Conservation (phyloP, 2,329 filamentous ascomycete genomes). For the Hysterium pulicare region DNA sequence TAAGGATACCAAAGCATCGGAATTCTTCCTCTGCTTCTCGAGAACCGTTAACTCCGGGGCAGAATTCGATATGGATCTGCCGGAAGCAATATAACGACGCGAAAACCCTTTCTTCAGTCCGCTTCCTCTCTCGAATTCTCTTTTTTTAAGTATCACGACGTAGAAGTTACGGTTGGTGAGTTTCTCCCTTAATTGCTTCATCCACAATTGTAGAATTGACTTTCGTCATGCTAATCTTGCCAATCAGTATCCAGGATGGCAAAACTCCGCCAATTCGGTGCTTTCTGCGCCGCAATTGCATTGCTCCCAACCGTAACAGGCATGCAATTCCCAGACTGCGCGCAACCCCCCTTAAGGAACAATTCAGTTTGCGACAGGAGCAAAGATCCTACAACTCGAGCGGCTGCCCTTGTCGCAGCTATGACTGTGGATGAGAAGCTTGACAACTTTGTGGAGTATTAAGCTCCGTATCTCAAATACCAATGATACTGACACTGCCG, state of each 20-base stretch:
- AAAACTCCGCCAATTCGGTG: background rate
- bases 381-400: background rate
- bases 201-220: too few species aligned
- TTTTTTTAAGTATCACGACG: too few species aligned
- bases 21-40: too few species aligned
- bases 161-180: too few species aligned
- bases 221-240: too few species aligned
- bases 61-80: too few species aligned
- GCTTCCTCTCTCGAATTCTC: too few species aligned
- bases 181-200: too few species aligned
- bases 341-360: background rate
- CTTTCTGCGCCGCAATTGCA: background rate
- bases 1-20: too few species aligned
- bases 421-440: slow-evolving; percentile 1
- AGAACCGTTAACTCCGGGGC: too few species aligned
- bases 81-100: too few species aligned
- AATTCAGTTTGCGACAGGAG: background rate
- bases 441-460: background rate
- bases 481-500: background rate
- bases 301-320: background rate
- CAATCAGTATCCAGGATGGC: background rate
- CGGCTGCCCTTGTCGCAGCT: background rate
- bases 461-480: background rate
- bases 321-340: background rate
- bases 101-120: too few species aligned